Evolutionary conservation across 352 stramenopile species (phyloP).

Genomic region (Phytophthora sp.): DNA sequence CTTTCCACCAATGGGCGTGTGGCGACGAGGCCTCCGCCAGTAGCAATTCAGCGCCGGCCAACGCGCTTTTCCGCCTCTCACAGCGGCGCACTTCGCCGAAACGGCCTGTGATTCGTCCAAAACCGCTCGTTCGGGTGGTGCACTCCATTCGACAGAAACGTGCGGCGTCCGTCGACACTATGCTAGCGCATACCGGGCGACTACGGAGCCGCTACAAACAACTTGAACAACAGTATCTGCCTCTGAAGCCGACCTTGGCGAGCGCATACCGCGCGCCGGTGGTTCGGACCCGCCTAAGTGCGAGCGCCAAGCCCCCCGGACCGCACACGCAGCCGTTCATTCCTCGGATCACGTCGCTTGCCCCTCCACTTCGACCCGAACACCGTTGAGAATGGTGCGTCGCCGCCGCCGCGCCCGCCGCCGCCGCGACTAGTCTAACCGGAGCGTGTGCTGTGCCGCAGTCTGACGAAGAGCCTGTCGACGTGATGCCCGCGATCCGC

Average conservation of each 20-base stretch:
- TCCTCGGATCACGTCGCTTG: not conserved
- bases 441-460: conserved; percentile 13
- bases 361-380: conserved; percentile 10
- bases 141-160: conserved; percentile 2
- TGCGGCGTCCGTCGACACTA: not conserved
- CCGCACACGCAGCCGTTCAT: conserved; percentile 19
- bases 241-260: not conserved
- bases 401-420: not conserved
- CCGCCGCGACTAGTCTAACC: conserved; percentile 5
- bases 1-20: not conserved
- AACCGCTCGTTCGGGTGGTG: not conserved
- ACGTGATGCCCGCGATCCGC: conserved; percentile 93
- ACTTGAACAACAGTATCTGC: no score
- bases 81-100: no score
- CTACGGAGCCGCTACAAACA: no score
- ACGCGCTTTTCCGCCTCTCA: no score
- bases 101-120: not conserved
- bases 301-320: not conserved
- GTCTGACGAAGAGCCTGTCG: conserved; percentile 91
- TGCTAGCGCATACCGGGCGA: not conserved
- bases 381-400: conserved; percentile 36
- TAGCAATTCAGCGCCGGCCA: no score
- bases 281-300: no score
- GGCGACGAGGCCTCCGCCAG: no score
- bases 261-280: conserved; percentile 3